phyloP scores from a whole-genome alignment of 2,329 filamentous ascomycete species.

The Epichloe festucae region DNA sequence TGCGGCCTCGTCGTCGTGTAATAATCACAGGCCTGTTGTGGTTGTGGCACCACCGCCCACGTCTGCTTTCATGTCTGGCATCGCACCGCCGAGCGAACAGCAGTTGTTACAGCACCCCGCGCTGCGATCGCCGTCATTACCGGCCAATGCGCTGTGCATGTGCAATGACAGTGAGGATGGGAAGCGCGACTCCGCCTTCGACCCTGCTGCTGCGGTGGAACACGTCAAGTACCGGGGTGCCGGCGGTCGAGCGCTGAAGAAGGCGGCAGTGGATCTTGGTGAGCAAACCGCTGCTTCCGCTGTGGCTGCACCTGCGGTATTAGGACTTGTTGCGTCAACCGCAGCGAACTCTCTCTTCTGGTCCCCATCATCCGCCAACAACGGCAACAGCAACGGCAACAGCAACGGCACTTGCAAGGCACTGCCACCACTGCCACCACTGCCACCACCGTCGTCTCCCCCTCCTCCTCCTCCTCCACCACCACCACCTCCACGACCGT shows the following conservation, averaged over 20 bases:
- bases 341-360: not conserved
- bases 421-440: not conserved
- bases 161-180: conserved; percentile 26
- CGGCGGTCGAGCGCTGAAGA: conserved; percentile 7
- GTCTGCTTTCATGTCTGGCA: conserved; percentile 14
- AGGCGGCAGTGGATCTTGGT: not conserved
- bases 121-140: conserved; percentile 22
- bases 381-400: not conserved
- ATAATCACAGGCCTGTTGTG: conserved; percentile 17
- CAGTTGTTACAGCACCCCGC: conserved; percentile 28
- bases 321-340: not conserved
- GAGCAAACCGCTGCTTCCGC: conserved; percentile 7
- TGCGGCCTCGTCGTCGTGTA: conserved; percentile 10
- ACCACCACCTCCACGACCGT: not conserved
- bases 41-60: conserved; percentile 15
- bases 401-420: not conserved
- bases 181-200: conserved; percentile 37
- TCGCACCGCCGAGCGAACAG: conserved; percentile 35
- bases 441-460: not conserved
- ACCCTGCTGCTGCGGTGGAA: conserved; percentile 3
- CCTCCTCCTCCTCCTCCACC: not conserved
- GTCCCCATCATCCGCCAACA: not conserved
- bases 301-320: not conserved
- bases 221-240: conserved; percentile 4
- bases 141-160: conserved; percentile 11